phyloP scores from a whole-genome alignment of 1,284 basidiomycete species.

The Heliocybe sulcata region DNA sequence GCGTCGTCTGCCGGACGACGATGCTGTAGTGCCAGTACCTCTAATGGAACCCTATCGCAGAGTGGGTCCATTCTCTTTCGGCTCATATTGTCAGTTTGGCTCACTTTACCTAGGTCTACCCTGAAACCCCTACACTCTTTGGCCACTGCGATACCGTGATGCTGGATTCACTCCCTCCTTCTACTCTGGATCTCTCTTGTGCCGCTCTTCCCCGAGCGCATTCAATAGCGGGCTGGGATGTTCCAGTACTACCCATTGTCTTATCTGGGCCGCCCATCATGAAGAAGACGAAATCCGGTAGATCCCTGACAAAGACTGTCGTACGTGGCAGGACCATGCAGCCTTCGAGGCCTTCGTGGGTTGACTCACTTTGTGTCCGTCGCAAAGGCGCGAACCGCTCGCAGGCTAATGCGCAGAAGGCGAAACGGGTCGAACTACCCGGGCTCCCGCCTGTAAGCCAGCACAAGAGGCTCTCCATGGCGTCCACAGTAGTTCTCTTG shows the following conservation, averaged over 20 bases:
- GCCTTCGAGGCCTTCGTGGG: neutral
- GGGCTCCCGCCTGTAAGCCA: neutral
- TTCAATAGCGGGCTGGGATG: neutral
- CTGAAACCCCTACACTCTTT: constrained; percentile 9
- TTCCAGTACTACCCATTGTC: constrained; percentile 1
- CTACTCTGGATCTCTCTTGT: neutral
- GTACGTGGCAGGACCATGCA: neutral
- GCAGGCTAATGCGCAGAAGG: neutral
- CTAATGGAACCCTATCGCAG: constrained; percentile 8
- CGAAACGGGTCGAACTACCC: neutral
- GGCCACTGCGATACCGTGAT: neutral
- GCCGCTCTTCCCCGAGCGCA: neutral
- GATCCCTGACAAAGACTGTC: neutral
- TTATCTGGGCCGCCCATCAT: neutral
- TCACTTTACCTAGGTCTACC: constrained; percentile 8
- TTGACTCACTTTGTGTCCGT: neutral
- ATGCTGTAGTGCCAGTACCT: neutral
- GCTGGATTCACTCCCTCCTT: constrained; percentile 6
- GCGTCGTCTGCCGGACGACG: constrained; percentile 9
- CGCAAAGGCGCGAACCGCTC: neutral
- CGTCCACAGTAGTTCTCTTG: neutral
- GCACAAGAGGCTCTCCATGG: neutral
- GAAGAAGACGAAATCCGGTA: neutral
- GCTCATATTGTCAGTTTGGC: neutral
- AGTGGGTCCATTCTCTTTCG: constrained; percentile 6